Base-by-base conservation (phyloP, 148 eudicot species). In the Fagopyrum esculentum region DNA sequence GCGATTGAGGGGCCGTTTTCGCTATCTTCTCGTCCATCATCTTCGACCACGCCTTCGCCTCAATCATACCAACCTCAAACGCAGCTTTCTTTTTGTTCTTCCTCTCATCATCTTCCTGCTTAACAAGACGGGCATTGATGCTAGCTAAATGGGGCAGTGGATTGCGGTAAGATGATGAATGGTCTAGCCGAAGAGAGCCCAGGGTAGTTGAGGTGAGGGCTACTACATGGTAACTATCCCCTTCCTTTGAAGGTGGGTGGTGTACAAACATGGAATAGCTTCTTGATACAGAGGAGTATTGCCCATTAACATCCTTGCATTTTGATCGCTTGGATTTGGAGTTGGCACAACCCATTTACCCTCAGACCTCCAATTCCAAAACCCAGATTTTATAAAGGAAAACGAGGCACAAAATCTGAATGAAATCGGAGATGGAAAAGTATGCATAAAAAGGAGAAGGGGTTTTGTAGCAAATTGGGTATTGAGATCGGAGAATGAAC, bases 121-220 rank as follows among this genome's bases (percentile, higher is more conserved):
- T 8, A 35, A 12, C 44, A 66, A 45, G 72, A 45, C 46, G 46
- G 72, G 30, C 48, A 26, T 69, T 69, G 72, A 69, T 13, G 12
- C 66, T 43, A 19, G 26, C 22, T 2, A n/a, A 45, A 43, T 44
- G 47, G 49, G 72, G 72, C 15, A 45, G 4, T 15, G 72, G 66
- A 7, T 69, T 43, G 72, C 9, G 46, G 46, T n/a, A 6, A 12
- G 46, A 43, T 43, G 26, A 3, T 5, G 60, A 71, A 5, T 45
- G 9, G 22, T 89, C 93, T 13, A 85, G 86, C 47, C 57, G 81
- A 55, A 93, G 80, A n/a, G 93, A 85, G 3, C 93, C 97, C 48
- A 93, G 72, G 4, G 97, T 87, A 71, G 93, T 74, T 9, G 98
- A 91, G 40, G 92, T 91, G 73, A 93, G 92, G 29, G 91, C 89